Evolutionary conservation across 176 grass and related monocot species (phyloP), one percentile per base, ranked within the genome.

Genomic region (Rhynchospora pubera): DNA sequence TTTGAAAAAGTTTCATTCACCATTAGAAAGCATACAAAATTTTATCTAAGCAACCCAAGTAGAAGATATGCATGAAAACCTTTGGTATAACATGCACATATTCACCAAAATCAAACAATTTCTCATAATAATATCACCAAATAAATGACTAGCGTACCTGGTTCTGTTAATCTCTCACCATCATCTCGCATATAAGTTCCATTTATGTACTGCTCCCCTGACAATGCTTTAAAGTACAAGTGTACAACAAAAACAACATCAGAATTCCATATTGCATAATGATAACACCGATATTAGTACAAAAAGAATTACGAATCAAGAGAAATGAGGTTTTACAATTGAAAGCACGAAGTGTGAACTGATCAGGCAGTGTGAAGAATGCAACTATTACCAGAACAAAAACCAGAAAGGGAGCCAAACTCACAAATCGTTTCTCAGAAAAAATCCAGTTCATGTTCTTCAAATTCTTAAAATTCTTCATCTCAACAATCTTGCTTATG

Each of bases 391-490:
- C 19, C 60, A 82, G 16, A 7, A 82, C 39, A 64, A 64, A 3
- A 65, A 43, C 58, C 46, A 65, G 47, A 19, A 82, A 4, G 22
- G 52, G 28, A 65, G 66, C n/a, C 59, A 82, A 66, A 66, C 79
- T 19, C 34, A 39, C 34, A 22, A 65, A 82, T 2, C 44, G 60
- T 45, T 57, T 58, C 43, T 80, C 78, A 24, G 57, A 80, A 80
- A 65, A 82, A 18, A 52, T 18, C 61, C 43, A 3, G 60, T 47
- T 65, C 79, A 82, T 30, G 79, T 6, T 50, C 43, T 82, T 82
- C 21, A 66, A 15, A 65, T 82, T n/a, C n/a, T n/a, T n/a, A n/a
- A n/a, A n/a, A n/a, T n/a, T 82, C 42, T 30, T 66, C 79, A 82
- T 82, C 60, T 65, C 44, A 30, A 47, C 47, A 53, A 30, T 79